Evolutionary conservation across 805 yeast species (phyloP).

Genomic region (Metschnikowia anglica): DNA sequence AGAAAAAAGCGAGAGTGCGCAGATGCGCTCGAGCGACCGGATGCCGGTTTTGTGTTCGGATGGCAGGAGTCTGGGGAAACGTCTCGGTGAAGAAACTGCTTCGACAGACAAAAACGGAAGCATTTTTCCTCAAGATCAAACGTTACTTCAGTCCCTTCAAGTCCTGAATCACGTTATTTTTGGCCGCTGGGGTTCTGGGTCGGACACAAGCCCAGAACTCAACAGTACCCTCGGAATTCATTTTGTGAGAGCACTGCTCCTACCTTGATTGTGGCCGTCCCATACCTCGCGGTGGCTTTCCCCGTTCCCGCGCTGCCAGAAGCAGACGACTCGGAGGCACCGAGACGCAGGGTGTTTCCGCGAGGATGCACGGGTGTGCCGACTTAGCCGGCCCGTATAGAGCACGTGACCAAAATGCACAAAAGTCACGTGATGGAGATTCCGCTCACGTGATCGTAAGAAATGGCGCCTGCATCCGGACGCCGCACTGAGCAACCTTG

Average conservation of each 20-base stretch:
- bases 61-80: no score
- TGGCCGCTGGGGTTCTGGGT: no score
- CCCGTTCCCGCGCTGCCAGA: neutral
- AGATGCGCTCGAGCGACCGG: conserved; percentile 3
- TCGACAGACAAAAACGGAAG: no score
- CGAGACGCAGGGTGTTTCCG: neutral
- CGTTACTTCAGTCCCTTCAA: no score
- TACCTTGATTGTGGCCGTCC: neutral
- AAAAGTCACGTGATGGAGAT: conserved; percentile 5
- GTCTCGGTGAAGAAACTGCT: no score
- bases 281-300: conserved; percentile 3
- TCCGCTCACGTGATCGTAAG: neutral
- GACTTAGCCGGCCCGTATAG: no score
- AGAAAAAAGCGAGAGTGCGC: conserved; percentile 6
- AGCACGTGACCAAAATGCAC: neutral
- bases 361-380: conserved; percentile 5
- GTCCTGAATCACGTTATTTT: no score
- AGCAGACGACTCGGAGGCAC: neutral
- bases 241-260: neutral
- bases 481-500: conserved; percentile 8
- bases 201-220: no score
- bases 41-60: conserved; percentile 5
- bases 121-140: no score
- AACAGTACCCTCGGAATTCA: conserved; percentile 2
- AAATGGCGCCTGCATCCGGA: neutral